Conservation (phyloP, 768 basidiomycete genomes). For the Tulasnella sp. region DNA sequence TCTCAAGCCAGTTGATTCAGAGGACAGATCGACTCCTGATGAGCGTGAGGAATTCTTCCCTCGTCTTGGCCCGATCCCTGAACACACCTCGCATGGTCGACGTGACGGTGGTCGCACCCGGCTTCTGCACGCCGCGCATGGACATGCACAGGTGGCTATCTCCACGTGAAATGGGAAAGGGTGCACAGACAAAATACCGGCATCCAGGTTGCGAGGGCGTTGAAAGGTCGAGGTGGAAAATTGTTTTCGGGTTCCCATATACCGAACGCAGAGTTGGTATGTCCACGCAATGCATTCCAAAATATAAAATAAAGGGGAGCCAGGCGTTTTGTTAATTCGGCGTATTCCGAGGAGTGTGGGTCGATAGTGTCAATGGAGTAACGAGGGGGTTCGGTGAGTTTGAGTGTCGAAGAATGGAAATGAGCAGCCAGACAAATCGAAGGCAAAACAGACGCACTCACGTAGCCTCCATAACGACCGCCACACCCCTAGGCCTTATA, state of each 20-base stretch:
- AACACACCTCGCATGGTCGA: slow-evolving; percentile 99
- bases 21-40: slow-evolving; percentile 32
- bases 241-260: no score
- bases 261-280: no score
- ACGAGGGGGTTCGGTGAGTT: not conserved
- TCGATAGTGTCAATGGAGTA: no score
- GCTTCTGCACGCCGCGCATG: slow-evolving; percentile 99
- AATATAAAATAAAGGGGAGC: no score
- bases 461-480: slow-evolving; percentile 99
- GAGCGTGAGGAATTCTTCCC: slow-evolving; percentile 89
- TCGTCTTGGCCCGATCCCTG: slow-evolving; percentile 95
- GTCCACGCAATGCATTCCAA: no score
- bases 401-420: not conserved
- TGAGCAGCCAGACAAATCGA: not conserved
- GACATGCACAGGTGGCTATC: slow-evolving; percentile 95
- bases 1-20: no score
- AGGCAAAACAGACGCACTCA: slow-evolving; percentile 33
- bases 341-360: no score
- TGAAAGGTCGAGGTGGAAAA: no score
- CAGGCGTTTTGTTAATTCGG: no score
- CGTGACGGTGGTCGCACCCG: slow-evolving; percentile 88
- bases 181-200: not conserved
- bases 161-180: not conserved
- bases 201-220: slow-evolving; percentile 12
- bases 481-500: slow-evolving; percentile 93